phyloP scores from a whole-genome alignment of 2,329 filamentous ascomycete genomes.

The Ophiocordyceps camponoti-leonardi region DNA sequence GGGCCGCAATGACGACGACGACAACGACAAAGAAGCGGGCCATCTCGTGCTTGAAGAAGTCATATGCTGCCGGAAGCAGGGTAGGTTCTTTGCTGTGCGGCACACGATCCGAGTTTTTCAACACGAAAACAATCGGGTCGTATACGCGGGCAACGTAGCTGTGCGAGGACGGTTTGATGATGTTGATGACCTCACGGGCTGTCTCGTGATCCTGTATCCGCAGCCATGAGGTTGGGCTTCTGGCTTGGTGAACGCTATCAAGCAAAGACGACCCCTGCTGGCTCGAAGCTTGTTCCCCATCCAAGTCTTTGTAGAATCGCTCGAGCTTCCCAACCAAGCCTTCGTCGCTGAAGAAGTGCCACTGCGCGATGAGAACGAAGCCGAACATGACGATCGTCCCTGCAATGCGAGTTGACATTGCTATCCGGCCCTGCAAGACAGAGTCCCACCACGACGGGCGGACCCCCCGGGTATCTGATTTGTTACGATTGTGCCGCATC shows the following conservation, averaged over 20 bases:
- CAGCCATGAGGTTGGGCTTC: constrained; percentile 63
- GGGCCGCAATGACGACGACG: constrained; percentile 42
- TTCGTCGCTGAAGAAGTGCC: constrained; percentile 56
- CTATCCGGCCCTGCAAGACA: constrained; percentile 44
- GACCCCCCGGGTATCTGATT: constrained; percentile 6
- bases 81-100: constrained; percentile 24
- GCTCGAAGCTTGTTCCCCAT: constrained; percentile 8
- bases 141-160: constrained; percentile 60
- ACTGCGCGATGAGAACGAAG: constrained; percentile 57
- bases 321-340: constrained; percentile 17
- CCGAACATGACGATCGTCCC: constrained; percentile 57
- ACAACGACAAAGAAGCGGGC: constrained; percentile 44
- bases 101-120: constrained; percentile 49
- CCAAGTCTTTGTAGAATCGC: constrained; percentile 8
- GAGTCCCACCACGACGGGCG: constrained; percentile 35
- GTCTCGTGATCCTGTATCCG: constrained; percentile 64
- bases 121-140: constrained; percentile 56
- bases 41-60: constrained; percentile 46
- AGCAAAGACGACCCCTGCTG: constrained; percentile 23
- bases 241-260: constrained; percentile 52
- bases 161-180: constrained; percentile 53
- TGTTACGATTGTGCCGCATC: constrained; percentile 18
- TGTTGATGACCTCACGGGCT: constrained; percentile 57
- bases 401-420: constrained; percentile 56
- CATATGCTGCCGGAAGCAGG: constrained; percentile 30